Base-by-base conservation (phyloP, 768 basidiomycete genomes). In the Pholiota microspora region DNA sequence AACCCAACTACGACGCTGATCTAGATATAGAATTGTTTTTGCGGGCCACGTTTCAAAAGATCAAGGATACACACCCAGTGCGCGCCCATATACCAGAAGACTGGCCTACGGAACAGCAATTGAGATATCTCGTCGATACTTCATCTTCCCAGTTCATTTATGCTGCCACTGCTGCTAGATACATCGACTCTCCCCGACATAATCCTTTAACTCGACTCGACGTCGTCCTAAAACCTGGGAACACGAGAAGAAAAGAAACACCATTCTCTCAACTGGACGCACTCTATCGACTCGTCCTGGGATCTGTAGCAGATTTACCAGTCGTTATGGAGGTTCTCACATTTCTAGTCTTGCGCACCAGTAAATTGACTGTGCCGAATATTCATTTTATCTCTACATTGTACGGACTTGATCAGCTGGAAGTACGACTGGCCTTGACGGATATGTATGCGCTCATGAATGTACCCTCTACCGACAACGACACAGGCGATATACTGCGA, bases 81-180 rank as follows among this genome's bases (percentile, higher is more conserved):
- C 48, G 28, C 24, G 21, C 45, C 40, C 32, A 34, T 16, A 3
- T n/a, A 4, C 36, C 36, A 3, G n/a, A 16, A 38, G 36, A 38
- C 3, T 38, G 36, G 36, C 36, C 36, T 18, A 9, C 36, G 10
- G 36, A 10, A 18, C 36, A 38, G 4, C 36, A 38, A 9, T 16
- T 38, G 12, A 38, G 21, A 18, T 38, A 38, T 38, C 36, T 38
- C 4, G 36, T 38, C n/a, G 36, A 38, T 9, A 24, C 27, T 18
- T 34, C 54, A 13, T 49, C 35, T 24, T 16, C 47, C 24, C 54
- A 55, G 34, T 55, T 55, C 24, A 55, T 55, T 3, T 55, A 55
- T 42, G 31, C 54, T 6, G 31, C 54, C 13, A 55, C 47, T 18
- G 54, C 42, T 16, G 32, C 35, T 0, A 31, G 32, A 36, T 55